Evolutionary conservation across 805 yeast genomes (phyloP), one percentile per base, ranked within the genome.

Genomic region (Metschnikowia bowlesiae): DNA sequence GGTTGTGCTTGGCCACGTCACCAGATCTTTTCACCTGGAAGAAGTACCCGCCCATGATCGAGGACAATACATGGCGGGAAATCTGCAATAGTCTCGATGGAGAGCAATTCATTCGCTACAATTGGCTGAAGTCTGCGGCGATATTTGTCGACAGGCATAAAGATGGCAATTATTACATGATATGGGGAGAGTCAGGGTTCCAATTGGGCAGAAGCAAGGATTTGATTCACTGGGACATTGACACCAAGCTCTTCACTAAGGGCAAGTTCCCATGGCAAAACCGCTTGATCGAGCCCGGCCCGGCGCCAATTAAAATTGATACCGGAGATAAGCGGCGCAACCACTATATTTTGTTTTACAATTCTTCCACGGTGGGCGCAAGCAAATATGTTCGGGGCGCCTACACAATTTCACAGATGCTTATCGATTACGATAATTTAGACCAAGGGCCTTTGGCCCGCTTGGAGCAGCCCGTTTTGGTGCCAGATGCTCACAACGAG

Each of bases 81-180:
- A 62, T 70, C 16, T 69, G 68, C 28, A 51, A 48, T n/a, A 53
- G 56, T 6, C 42, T 61, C 22, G 53, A 60, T 46, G 71, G 68
- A 8, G 48, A 48, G n/a, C 53, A 56, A 26, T 54, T 60, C 29
- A 65, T 69, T 11, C 55, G 75, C 22, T 46, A 58, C 28, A 64
- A 61, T 28, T 72, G 76, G 76, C 72, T 67, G 70, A 73, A 73
- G 55, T 65, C 70, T 14, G 77, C 75, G 2, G 75, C 76, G 2
- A 55, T 73, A 1, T 69, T 73, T 51, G 63, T 64, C 6, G 72
- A 71, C 37, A 39, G 46, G 32, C 59, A 61, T 44, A 50, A 52
- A 14, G 70, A 69, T 51, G 74, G 74, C 4, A 59, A 62, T 36
- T 72, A 67, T 51, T 70, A 71, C 53, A 73, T 73, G 77, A 64